Conservation (phyloP, 495 filamentous ascomycete species). For the Beverwykella pulmonaria region DNA sequence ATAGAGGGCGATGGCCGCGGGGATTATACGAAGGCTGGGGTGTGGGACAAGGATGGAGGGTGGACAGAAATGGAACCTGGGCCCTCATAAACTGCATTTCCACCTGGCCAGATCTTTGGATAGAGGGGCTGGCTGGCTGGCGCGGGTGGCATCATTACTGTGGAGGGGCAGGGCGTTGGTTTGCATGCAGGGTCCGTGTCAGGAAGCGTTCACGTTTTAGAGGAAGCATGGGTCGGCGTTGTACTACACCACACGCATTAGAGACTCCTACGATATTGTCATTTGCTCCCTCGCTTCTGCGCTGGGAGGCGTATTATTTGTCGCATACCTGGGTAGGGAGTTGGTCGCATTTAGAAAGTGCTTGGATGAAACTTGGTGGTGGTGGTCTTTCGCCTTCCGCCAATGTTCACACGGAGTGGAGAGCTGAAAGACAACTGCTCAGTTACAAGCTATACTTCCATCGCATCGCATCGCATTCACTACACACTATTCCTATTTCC, state of each 20-base stretch:
- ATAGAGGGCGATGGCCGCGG: conserved; percentile 68
- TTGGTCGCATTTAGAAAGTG: too few relatives aligned
- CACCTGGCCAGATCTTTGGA: background rate
- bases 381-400: too few relatives aligned
- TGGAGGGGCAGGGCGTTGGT: background rate
- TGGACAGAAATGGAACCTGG: conserved; percentile 63
- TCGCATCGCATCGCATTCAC: too few relatives aligned
- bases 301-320: too few relatives aligned
- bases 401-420: too few relatives aligned
- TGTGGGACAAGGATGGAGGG: conserved; percentile 68
- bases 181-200: background rate
- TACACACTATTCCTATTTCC: too few relatives aligned
- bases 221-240: background rate
- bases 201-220: background rate
- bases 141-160: background rate
- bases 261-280: too few relatives aligned
- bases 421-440: too few relatives aligned
- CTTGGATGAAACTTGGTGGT: too few relatives aligned
- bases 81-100: conserved; percentile 26
- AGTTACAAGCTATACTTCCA: too few relatives aligned
- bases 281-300: too few relatives aligned
- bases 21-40: conserved; percentile 81
- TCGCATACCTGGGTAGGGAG: too few relatives aligned
- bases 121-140: background rate
- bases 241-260: background rate